phyloP scores from a whole-genome alignment of 768 basidiomycete genomes.

The Leccinum pellstonianum region DNA sequence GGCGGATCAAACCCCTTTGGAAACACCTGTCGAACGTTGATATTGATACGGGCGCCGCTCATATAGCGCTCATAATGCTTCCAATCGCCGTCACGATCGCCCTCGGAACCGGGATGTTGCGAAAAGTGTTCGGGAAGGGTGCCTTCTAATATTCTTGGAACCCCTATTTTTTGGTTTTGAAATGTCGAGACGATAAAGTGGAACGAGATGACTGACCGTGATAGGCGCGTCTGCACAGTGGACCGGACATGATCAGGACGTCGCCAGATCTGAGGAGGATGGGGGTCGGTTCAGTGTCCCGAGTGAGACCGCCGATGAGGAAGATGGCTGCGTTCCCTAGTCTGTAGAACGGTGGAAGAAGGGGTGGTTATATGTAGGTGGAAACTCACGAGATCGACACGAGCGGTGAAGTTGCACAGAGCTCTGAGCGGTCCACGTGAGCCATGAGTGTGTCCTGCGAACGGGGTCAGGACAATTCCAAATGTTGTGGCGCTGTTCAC shows the following conservation, averaged over 20 bases:
- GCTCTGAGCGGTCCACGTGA: conserved; percentile 96
- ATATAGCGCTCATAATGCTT: conserved; percentile 62
- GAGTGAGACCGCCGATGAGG: conserved; percentile 80
- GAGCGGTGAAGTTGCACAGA: conserved; percentile 88
- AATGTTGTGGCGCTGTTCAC: conserved; percentile 26
- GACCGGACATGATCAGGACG: conserved; percentile 90
- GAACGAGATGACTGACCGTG: conserved; percentile 61
- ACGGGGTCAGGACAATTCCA: background rate
- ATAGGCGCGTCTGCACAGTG: conserved; percentile 79
- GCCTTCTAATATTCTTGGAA: conserved; percentile 83
- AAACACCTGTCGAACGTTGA: conserved; percentile 90
- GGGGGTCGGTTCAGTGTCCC: conserved; percentile 73
- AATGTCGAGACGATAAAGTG: background rate
- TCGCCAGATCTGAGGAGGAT: conserved; percentile 92
- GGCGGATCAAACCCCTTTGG: conserved; percentile 60
- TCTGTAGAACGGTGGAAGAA: conserved; percentile 38
- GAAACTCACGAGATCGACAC: conserved; percentile 85
- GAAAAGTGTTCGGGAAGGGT: conserved; percentile 68
- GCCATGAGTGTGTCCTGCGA: conserved; percentile 87
- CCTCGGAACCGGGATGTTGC: conserved; percentile 22
- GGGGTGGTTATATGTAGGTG: background rate
- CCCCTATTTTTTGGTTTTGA: conserved; percentile 43
- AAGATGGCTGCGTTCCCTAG: conserved; percentile 89
- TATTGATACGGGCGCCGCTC: conserved; percentile 72
- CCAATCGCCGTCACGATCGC: conserved; percentile 47